Evolutionary conservation across 139 green algal species (phyloP).

Genomic region (Haematococcus sp.): DNA sequence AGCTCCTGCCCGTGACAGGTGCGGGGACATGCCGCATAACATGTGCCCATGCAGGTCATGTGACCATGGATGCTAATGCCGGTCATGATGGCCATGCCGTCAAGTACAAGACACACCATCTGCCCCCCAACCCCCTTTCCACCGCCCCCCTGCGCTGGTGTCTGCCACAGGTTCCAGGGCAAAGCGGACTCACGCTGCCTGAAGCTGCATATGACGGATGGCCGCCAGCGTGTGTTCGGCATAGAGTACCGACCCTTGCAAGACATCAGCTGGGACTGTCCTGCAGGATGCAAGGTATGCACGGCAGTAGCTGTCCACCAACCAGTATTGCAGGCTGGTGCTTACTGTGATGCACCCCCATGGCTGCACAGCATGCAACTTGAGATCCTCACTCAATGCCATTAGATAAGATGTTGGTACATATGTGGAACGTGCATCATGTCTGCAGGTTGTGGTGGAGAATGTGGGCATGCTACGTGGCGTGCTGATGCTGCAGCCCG

Average conservation of each 20-base stretch:
- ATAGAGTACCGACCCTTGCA: constrained; percentile 25
- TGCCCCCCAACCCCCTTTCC: too few species aligned
- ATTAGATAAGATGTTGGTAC: too few species aligned
- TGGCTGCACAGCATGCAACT: too few species aligned
- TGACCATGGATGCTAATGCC: too few species aligned
- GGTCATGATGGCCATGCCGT: too few species aligned
- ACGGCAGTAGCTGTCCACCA: too few species aligned
- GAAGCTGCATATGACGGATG: constrained; percentile 72
- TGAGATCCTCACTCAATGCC: too few species aligned
- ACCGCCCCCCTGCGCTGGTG: neutral
- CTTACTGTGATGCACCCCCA: too few species aligned
- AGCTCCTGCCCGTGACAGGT: constrained; percentile 57
- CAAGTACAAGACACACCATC: too few species aligned
- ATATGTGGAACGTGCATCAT: too few species aligned
- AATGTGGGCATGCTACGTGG: constrained; percentile 47
- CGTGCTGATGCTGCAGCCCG: constrained; percentile 61
- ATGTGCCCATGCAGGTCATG: constrained; percentile 2
- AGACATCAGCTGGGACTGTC: constrained; percentile 20
- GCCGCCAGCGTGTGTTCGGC: constrained; percentile 25
- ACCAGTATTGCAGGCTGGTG: too few species aligned
- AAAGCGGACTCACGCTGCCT: constrained; percentile 39
- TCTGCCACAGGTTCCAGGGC: constrained; percentile 34
- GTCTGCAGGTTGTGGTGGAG: constrained; percentile 52
- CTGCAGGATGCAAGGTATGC: constrained; percentile 25
- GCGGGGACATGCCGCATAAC: neutral